Evolutionary conservation across 805 yeast species (phyloP).

Genomic region (Wickerhamomyces chambardii): DNA sequence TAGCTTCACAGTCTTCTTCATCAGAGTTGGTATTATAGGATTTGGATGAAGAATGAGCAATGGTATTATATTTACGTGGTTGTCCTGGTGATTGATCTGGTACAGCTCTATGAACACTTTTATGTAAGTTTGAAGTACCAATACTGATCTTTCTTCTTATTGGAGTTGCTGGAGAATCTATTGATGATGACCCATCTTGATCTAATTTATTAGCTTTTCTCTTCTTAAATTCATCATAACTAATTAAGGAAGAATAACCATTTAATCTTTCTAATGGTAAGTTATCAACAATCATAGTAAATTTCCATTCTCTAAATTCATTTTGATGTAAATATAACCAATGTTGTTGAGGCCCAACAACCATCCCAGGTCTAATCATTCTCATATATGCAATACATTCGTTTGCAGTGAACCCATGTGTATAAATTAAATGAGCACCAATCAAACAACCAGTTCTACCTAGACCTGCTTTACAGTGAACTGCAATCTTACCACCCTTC

Average conservation of each 20-base stretch:
- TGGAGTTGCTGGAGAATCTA: constrained; percentile 57
- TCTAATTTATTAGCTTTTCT: constrained; percentile 34
- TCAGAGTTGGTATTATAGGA: constrained; percentile 14
- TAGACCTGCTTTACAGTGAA: constrained; percentile 98
- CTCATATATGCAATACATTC: constrained; percentile 97
- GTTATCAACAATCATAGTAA: constrained; percentile 75
- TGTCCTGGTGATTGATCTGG: constrained; percentile 96
- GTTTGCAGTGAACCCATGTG: constrained; percentile 94
- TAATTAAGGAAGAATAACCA: constrained; percentile 53
- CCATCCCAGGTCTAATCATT: constrained; percentile 97
- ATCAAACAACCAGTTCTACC: constrained; percentile 98
- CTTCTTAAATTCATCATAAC: constrained; percentile 51
- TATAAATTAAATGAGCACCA: constrained; percentile 93
- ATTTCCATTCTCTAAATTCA: constrained; percentile 94
- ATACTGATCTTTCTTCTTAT: constrained; percentile 60
- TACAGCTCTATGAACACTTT: constrained; percentile 66
- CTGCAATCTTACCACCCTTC: constrained; percentile 90
- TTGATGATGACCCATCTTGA: constrained; percentile 7
- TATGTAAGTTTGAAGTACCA: constrained; percentile 56
- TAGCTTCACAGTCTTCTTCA: constrained; percentile 13
- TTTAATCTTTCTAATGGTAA: constrained; percentile 59
- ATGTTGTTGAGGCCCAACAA: constrained; percentile 99
- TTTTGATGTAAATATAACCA: constrained; percentile 96
- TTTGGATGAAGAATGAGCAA: constrained; percentile 24
- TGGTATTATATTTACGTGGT: constrained; percentile 60